Evolutionary conservation across 2,329 filamentous ascomycete genomes (phyloP).

Genomic region (Botrytis tulipae): DNA sequence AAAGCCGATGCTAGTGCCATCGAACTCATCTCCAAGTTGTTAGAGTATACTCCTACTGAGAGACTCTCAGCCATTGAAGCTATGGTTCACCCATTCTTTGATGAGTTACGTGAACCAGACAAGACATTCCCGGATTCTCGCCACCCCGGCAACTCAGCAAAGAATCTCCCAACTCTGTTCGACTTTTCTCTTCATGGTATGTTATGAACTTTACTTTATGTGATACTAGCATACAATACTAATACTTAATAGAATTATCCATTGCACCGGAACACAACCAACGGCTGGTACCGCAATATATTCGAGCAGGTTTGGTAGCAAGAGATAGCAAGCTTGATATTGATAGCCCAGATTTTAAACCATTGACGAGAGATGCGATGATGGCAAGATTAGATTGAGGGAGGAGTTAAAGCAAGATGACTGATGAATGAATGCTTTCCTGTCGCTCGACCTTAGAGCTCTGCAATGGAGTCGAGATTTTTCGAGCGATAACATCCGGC

Average conservation of each 20-base stretch:
- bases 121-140: slow-evolving; percentile 93
- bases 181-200: slow-evolving; percentile 92
- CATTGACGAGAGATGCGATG: slow-evolving; percentile 92
- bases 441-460: slow-evolving; percentile 35
- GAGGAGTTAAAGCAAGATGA: slow-evolving; percentile 28
- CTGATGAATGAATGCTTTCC: slow-evolving; percentile 40
- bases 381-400: slow-evolving; percentile 92
- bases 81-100: slow-evolving; percentile 98
- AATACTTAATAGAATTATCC: slow-evolving; percentile 72
- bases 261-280: slow-evolving; percentile 86
- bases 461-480: slow-evolving; percentile 31
- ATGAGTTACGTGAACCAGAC: slow-evolving; percentile 87
- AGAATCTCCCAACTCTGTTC: slow-evolving; percentile 84
- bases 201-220: slow-evolving; percentile 36
- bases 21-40: slow-evolving; percentile 85
- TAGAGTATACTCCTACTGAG: slow-evolving; percentile 97
- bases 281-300: slow-evolving; percentile 81
- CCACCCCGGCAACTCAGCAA: slow-evolving; percentile 71
- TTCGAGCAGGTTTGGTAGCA: slow-evolving; percentile 68
- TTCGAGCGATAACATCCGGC: slow-evolving; percentile 34
- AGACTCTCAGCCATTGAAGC: slow-evolving; percentile 90
- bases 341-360: slow-evolving; percentile 91
- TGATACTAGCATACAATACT: not conserved
- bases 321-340: slow-evolving; percentile 58
- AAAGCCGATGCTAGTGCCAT: slow-evolving; percentile 93